Percentiles rank a stretch among this genome's conserved stretches.
Conservation (phyloP, 805 yeast genomes). For the Kuraishia ogatae region DNA sequence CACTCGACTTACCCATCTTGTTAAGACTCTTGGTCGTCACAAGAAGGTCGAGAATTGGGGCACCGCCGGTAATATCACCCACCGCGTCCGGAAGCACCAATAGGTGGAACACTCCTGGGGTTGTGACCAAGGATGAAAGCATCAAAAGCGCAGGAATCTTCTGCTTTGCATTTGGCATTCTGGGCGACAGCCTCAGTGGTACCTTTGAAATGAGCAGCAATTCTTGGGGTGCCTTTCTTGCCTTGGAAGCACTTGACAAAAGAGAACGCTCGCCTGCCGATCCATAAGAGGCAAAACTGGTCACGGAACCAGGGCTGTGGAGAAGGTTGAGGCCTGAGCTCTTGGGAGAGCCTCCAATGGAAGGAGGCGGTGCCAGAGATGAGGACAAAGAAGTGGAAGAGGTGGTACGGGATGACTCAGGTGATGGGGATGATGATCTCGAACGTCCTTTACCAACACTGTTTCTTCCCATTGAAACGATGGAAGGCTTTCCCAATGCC, state of each 20-base stretch:
- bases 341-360: not conserved
- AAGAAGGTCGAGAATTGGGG: not conserved
- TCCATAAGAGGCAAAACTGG: not conserved
- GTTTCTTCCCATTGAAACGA: not conserved
- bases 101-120: constrained; percentile 1
- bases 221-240: not conserved
- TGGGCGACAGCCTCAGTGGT: not conserved
- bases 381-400: not conserved
- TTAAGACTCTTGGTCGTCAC: not conserved
- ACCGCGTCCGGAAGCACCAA: not conserved
- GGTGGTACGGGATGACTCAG: not conserved
- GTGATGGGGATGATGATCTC: not conserved
- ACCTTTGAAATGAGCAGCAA: not conserved
- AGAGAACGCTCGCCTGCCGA: not conserved
- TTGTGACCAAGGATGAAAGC: not conserved
- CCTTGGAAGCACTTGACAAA: not conserved
- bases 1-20: not conserved
- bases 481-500: constrained; percentile 5
- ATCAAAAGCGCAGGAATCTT: not conserved
- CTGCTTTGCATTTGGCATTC: not conserved
- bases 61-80: not conserved
- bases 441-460: not conserved
- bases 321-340: not conserved
- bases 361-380: not conserved
- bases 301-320: not conserved